phyloP scores from a whole-genome alignment of 164 flowering plant genomes.

The Euptelea pleiosperma region DNA sequence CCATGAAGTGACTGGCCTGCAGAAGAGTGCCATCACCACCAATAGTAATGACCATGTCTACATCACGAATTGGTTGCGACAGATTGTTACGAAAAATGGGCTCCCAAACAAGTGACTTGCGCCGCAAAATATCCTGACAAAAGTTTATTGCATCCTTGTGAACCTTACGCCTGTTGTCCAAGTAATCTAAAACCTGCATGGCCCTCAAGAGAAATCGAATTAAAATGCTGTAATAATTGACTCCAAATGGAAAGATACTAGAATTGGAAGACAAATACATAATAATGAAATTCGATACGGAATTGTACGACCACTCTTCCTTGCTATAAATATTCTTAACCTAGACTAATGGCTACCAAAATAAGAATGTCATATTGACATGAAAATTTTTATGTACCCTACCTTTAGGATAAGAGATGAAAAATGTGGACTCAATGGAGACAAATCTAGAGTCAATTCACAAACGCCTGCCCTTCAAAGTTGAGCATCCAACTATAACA shows the following conservation, averaged over 20 bases:
- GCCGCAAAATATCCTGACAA: conserved; percentile 63
- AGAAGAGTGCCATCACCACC: conserved; percentile 98
- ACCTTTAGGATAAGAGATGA: too few species aligned
- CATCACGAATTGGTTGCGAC: conserved; percentile 52
- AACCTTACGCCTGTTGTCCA: conserved; percentile 58
- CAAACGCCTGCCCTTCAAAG: too few species aligned
- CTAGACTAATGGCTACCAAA: too few species aligned
- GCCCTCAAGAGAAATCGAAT: conserved; percentile 9
- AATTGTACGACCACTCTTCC: not conserved
- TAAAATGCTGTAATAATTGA: conserved; percentile 1
- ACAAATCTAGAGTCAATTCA: too few species aligned
- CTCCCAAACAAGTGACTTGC: conserved; percentile 64
- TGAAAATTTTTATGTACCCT: too few species aligned
- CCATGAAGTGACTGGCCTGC: conserved; percentile 87
- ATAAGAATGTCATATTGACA: too few species aligned
- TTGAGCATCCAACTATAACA: too few species aligned
- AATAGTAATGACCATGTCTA: conserved; percentile 76
- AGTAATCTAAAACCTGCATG: conserved; percentile 47
- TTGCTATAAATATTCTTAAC: not conserved
- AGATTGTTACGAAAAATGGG: conserved; percentile 47
- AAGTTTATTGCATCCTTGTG: conserved; percentile 67
- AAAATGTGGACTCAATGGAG: too few species aligned
- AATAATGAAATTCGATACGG: too few species aligned
- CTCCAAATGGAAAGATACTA: not conserved
- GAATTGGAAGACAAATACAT: not conserved